Base-by-base conservation (phyloP, 2,329 filamentous ascomycete genomes). In the Xenosphaeropsis pyriputrescens region DNA sequence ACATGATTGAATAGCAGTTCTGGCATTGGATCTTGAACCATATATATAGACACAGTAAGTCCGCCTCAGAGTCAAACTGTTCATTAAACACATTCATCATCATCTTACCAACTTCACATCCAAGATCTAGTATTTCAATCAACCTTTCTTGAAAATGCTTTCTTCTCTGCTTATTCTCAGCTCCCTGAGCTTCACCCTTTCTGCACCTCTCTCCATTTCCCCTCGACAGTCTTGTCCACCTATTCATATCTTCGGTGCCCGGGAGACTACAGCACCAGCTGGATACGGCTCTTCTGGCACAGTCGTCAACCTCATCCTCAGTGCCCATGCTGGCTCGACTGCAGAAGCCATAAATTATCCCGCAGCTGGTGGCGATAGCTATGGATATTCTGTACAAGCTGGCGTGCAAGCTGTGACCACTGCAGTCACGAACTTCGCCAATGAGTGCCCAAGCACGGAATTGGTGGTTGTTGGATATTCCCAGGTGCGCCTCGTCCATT, bases 391-490 rank as follows among this genome's bases (percentile, higher is more conserved):
- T 6, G 72, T 69, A 0, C 51, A 59, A 4, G 63, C 71, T 39
- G 76, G 76, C 30, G 74, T 71, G 4, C 50, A 59, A 6, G 73
- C 75, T 9, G 74, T 76, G 4, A 67, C 71, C 2, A 66, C 57
- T 29, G 72, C 70, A 6, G 72, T 80, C 2, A 80, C 72, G 34
- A 54, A 57, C 18, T 75, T 71, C 50, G 67, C 76, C 49, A 53
- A 61, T 18, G 59, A 61, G 48, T 79, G 73, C 48, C 73, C 75
- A 8, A 56, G 54, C 47, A 69, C 71, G 5, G 57, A 74, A 49
- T 59, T 79, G 26, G 70, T 78, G 5, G 55, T 78, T 22, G 68
- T 78, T 29, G 75, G 74, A 29, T 79, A 79, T 53, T 75, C 70
- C 6, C 72, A 75, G 59, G 69, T 70, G 48, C 16, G 57, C 38